These are phyloP conservation scores for Oryza australiensis DNA, from an alignment of 176 grass and related monocot species.

Conservation along the genomic window DNA sequence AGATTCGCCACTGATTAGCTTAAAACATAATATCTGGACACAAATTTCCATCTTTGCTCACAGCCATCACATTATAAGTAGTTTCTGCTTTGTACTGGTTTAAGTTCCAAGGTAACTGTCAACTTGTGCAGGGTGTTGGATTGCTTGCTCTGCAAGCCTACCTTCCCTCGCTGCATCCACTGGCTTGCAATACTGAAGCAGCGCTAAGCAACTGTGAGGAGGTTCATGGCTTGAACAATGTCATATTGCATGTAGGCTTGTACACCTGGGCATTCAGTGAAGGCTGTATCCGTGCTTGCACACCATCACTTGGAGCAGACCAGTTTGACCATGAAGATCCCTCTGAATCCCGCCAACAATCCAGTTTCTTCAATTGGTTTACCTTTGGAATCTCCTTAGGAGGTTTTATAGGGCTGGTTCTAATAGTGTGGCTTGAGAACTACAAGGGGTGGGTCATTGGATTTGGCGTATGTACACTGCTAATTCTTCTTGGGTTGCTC, in stretches of 20 bases:
- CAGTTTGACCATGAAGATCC: slow-evolving; percentile 63
- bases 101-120: not conserved
- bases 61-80: not conserved
- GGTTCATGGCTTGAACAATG: slow-evolving; percentile 45
- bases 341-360: slow-evolving; percentile 36
- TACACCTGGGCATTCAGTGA: slow-evolving; percentile 54
- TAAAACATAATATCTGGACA: not conserved
- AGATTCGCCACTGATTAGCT: too few relatives aligned
- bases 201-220: slow-evolving; percentile 31
- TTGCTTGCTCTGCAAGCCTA: slow-evolving; percentile 67
- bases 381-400: slow-evolving; percentile 57
- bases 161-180: slow-evolving; percentile 55
- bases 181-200: slow-evolving; percentile 41
- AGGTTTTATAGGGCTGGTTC: slow-evolving; percentile 49
- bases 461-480: slow-evolving; percentile 37
- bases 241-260: slow-evolving; percentile 45
- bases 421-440: slow-evolving; percentile 67
- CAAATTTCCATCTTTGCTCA: not conserved
- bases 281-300: slow-evolving; percentile 49
- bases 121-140: slow-evolving; percentile 48
- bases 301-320: slow-evolving; percentile 62
- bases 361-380: slow-evolving; percentile 67
- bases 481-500: slow-evolving; percentile 51
- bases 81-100: not conserved
- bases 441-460: slow-evolving; percentile 62